Evolutionary conservation across 2,329 filamentous ascomycete species (phyloP), one percentile per base, ranked within the genome.

Genomic region (Gnomoniopsis smithogilvyi): DNA sequence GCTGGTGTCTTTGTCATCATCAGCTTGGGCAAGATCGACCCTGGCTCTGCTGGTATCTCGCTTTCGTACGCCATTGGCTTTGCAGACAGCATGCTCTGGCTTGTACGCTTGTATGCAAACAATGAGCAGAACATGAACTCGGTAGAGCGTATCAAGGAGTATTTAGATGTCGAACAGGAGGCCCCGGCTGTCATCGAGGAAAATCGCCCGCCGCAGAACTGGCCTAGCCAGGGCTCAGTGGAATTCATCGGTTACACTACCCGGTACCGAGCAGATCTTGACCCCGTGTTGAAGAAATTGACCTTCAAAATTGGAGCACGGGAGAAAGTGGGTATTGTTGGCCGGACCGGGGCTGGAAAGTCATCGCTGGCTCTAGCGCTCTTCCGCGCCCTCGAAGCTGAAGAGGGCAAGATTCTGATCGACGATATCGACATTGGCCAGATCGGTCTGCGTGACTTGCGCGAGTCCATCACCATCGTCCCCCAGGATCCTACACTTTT

Each of bases 71-170:
- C 95, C 17, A 91, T 99, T 66, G 94, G 91, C 1, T 99, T 99
- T 69, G 96, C 93, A 0, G 95, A 99, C 73, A 98, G 96, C 65
- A 90, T 99, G 7, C 78, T 99, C 19, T 99, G 95, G 95, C 87
- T 98, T 57, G 93, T 99, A 33, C 88, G 95, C 50, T 81, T 97
- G 15, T 99, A 99, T 72, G 89, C 93, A 0, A 86, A 91, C 70
- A 97, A 98, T 68, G 95, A 99, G 76, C 95, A 99, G 74, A 98
- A 97, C 75, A 98, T 99, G 95, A 99, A 99, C 75, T 94, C 94
- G 2, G 93, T 98, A 51, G 95, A 99, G 76, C 91, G 95, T 69
- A 89, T 99, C 70, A 96, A 96, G 77, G 95, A 99, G 72, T 99
- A 98, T 70, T 83, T 98, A 38, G 92, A 98, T 48, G 90, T 99